phyloP scores from a whole-genome alignment of 1,284 basidiomycete species.

The Leccinum subrobustum region DNA sequence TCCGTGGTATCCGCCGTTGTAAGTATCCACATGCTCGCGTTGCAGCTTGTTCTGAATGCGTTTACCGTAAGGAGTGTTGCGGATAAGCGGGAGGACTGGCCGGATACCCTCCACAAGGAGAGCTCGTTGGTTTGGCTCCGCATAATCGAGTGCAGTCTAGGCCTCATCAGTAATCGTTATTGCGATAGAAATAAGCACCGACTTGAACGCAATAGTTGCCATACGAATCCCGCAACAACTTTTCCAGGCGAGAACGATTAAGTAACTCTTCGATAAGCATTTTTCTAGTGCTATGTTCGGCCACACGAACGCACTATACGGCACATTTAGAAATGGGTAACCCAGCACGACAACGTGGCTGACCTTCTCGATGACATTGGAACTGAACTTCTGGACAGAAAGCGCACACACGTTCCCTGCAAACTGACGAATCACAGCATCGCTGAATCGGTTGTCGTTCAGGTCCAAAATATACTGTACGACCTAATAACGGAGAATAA shows the following conservation, averaged over 20 bases:
- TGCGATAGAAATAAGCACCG: slow-evolving; percentile 18
- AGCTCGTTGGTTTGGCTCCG: slow-evolving; percentile 84
- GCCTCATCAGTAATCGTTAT: slow-evolving; percentile 1
- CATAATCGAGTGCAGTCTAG: slow-evolving; percentile 95
- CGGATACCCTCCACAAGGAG: slow-evolving; percentile 92
- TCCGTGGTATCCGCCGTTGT: slow-evolving; percentile 52
- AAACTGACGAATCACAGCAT: slow-evolving; percentile 97
- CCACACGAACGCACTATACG: slow-evolving; percentile 91
- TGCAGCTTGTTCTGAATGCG: slow-evolving; percentile 97
- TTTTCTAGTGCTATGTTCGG: slow-evolving; percentile 92
- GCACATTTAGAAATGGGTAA: slow-evolving; percentile 7
- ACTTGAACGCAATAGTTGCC: slow-evolving; percentile 94
- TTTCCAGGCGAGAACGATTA: slow-evolving; percentile 93
- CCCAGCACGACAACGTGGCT: slow-evolving; percentile 13
- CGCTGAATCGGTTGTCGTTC: slow-evolving; percentile 97
- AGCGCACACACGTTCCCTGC: slow-evolving; percentile 96
- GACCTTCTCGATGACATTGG: slow-evolving; percentile 92
- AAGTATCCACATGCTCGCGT: slow-evolving; percentile 82
- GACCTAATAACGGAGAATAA: slow-evolving; percentile 50
- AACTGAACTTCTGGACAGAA: slow-evolving; percentile 98
- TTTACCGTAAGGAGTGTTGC: slow-evolving; percentile 97
- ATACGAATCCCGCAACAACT: slow-evolving; percentile 91
- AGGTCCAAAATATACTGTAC: slow-evolving; percentile 98
- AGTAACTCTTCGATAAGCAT: slow-evolving; percentile 95
- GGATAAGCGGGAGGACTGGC: slow-evolving; percentile 93